Base-by-base conservation (phyloP, 331 rosid genomes). In the Cydonia oblonga region DNA sequence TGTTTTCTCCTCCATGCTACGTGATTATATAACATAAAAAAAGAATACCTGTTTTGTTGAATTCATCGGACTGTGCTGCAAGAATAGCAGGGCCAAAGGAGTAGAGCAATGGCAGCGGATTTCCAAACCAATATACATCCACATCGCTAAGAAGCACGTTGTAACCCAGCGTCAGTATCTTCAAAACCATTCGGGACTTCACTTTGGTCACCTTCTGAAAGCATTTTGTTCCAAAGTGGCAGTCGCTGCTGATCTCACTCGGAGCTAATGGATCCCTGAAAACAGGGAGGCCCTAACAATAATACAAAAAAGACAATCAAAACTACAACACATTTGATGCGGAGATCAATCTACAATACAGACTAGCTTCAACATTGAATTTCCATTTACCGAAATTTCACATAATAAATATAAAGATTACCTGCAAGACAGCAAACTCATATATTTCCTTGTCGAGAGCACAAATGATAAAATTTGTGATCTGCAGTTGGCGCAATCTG, bases 201-300 rank as follows among this genome's bases (percentile, higher is more conserved):
- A 93, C 97, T 82, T 93, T 91, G 33, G 97, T 93, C 84, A 93
- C 98, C 90, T 86, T 91, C 76, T 86, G 98, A 80, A 93, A 93
- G 82, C 98, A 91, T 79, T 84, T 76, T 65, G 96, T 89, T 72
- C 98, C 98, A 9, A 93, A 93, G 87, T 91, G 98, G 84, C 98
- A 93, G 20, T 86, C 87, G 66, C 89, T 79, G 82, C 96, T 89
- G 66, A 88, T 88, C 65, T 89, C 75, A 30, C 80, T 80, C 12
- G 96, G 92, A 77, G 96, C 90, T 29, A 79, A 75, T 29, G 93
- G 90, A 85, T 91, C 92, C 72, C 62, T 72, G 82, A 88, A 91
- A 69, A 85, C 96, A 22, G 98, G 98, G 68, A 93, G 79, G 74
- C 98, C 98, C 98, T 93, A 46, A 40, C 73, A 83, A 18, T 53